These are phyloP conservation scores for Flammula alnicola DNA, from an alignment of 1,284 basidiomycete genomes.

Conservation along the genomic window DNA sequence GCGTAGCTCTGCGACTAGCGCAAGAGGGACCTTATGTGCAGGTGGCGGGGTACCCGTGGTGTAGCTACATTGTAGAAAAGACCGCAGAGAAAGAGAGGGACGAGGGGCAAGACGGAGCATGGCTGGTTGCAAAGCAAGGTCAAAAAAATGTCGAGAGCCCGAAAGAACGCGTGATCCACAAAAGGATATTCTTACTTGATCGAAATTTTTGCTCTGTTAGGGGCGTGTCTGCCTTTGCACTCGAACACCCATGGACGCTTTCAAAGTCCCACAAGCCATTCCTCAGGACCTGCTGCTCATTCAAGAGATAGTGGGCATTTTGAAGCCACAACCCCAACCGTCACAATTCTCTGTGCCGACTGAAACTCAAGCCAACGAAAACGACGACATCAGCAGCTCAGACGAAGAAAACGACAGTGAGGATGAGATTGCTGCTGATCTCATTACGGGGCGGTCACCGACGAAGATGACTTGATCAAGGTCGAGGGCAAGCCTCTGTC, in stretches of 20 bases:
- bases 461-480: conserved; percentile 39
- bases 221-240: conserved; percentile 21
- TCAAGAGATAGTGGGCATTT: conserved; percentile 59
- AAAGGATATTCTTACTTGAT: conserved; percentile 20
- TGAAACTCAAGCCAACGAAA: conserved; percentile 17
- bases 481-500: conserved; percentile 21
- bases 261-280: conserved; percentile 62
- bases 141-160: not conserved
- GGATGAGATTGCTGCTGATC: conserved; percentile 68
- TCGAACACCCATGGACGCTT: conserved; percentile 42
- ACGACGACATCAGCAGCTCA: conserved; percentile 56
- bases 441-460: conserved; percentile 38
- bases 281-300: conserved; percentile 78
- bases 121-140: conserved; percentile 13
- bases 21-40: conserved; percentile 56
- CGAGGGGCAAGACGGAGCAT: conserved; percentile 31
- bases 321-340: conserved; percentile 17
- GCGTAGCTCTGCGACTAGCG: conserved; percentile 86
- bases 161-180: conserved; percentile 16
- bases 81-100: conserved; percentile 21
- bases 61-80: conserved; percentile 26
- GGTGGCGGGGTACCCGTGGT: conserved; percentile 38
- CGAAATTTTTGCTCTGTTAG: conserved; percentile 26
- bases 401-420: conserved; percentile 55
- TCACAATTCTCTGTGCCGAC: not conserved